Percentiles rank a stretch among this genome's conserved stretches.
phyloP scores from a whole-genome alignment of 352 stramenopile genomes.

The Globisporangium uncinulatum region DNA sequence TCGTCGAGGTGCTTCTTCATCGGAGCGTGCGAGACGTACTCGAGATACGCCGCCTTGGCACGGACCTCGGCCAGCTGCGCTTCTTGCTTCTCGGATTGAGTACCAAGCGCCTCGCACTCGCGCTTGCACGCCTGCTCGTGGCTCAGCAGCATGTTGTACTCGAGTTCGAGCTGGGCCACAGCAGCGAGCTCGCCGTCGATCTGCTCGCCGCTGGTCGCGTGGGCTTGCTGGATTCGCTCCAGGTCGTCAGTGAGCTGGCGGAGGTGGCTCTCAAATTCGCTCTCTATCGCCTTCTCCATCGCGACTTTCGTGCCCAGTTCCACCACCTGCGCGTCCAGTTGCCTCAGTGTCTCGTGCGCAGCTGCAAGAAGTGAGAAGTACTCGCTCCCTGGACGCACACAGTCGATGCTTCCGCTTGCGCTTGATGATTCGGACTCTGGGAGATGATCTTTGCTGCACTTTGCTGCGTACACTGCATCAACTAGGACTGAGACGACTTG shows the following conservation, averaged over 20 bases:
- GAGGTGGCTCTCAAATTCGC: slow-evolving; percentile 27
- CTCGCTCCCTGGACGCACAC: neutral
- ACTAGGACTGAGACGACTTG: slow-evolving; percentile 17
- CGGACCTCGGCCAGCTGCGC: slow-evolving; percentile 35
- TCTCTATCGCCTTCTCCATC: slow-evolving; percentile 43
- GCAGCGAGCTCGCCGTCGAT: slow-evolving; percentile 33
- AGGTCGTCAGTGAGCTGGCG: slow-evolving; percentile 35
- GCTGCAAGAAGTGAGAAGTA: slow-evolving; percentile 24
- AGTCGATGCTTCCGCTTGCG: no score
- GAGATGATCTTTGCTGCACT: neutral
- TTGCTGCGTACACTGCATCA: slow-evolving; percentile 16
- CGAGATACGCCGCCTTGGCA: slow-evolving; percentile 43
- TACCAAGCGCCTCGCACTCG: slow-evolving; percentile 35
- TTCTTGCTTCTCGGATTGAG: slow-evolving; percentile 37
- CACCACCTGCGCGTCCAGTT: slow-evolving; percentile 8
- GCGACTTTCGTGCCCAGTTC: slow-evolving; percentile 24
- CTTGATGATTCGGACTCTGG: no score
- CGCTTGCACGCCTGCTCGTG: slow-evolving; percentile 37
- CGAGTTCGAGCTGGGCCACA: slow-evolving; percentile 37
- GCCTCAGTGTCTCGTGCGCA: slow-evolving; percentile 13
- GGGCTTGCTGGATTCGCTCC: slow-evolving; percentile 20
- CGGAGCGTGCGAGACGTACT: slow-evolving; percentile 47
- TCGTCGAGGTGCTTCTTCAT: slow-evolving; percentile 60
- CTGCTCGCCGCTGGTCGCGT: slow-evolving; percentile 22
- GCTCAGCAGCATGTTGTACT: slow-evolving; percentile 35